Conservation (phyloP, 208 protist genomes). For the Trypanosoma scelopori region DNA sequence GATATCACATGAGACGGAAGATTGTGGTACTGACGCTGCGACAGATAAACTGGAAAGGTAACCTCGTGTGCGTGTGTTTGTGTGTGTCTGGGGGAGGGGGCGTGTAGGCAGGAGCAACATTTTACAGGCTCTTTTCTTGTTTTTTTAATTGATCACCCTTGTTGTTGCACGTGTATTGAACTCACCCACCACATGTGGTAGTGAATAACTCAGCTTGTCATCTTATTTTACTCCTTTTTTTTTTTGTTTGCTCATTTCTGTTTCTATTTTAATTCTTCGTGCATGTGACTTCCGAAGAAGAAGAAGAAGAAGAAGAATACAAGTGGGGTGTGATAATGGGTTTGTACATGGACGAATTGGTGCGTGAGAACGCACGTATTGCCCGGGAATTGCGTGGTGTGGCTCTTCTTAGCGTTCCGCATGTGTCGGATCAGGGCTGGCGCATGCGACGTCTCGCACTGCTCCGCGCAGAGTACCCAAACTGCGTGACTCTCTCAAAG, state of each 20-base stretch:
- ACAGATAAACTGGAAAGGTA: no score
- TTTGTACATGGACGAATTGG: constrained; percentile 21
- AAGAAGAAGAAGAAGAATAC: background rate
- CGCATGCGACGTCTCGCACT: constrained; percentile 38
- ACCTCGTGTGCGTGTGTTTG: no score
- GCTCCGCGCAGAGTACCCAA: constrained; percentile 43
- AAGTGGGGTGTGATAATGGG: background rate
- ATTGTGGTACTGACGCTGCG: no score
- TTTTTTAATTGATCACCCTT: background rate
- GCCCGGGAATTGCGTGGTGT: constrained; percentile 45
- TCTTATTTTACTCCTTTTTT: background rate
- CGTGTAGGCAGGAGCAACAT: no score
- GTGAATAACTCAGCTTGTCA: no score
- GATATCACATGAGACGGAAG: background rate
- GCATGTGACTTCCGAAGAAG: background rate
- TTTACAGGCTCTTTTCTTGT: background rate
- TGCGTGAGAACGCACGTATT: constrained; percentile 36
- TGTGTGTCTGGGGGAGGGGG: no score
- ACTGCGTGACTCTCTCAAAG: constrained; percentile 27
- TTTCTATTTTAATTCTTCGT: background rate
- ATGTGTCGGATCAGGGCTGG: constrained; percentile 27
- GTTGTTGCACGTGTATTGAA: background rate
- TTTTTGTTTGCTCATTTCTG: background rate
- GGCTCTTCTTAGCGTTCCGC: constrained; percentile 22
- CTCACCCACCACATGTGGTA: no score